Percentiles rank a stretch among this genome's conserved stretches.
phyloP scores from a whole-genome alignment of 805 yeast genomes.

The Cyberlindnera maritima region DNA sequence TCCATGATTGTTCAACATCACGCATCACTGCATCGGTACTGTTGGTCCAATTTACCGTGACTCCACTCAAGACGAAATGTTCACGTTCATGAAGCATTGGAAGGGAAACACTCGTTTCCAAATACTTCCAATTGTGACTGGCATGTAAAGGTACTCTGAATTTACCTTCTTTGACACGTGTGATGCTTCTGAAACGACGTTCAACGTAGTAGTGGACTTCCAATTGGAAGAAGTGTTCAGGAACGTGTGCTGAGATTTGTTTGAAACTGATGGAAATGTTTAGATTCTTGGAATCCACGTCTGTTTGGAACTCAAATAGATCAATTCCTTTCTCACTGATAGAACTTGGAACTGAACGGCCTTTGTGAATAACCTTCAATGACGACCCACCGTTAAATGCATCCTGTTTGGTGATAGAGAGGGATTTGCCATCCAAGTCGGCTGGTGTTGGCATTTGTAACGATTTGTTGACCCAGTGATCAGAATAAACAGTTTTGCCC shows the following conservation, averaged over 20 bases:
- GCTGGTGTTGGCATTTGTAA: constrained; percentile 35
- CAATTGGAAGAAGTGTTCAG: constrained; percentile 29
- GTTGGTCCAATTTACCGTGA: constrained; percentile 7
- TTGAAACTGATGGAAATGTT: constrained; percentile 26
- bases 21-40: constrained; percentile 16
- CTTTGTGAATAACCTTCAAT: constrained; percentile 25
- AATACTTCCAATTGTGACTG: constrained; percentile 20
- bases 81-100: constrained; percentile 26
- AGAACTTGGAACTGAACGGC: neutral
- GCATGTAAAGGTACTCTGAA: constrained; percentile 31
- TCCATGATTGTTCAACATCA: constrained; percentile 26
- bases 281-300: constrained; percentile 19
- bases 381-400: constrained; percentile 37
- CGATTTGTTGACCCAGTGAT: constrained; percentile 37
- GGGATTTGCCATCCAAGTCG: constrained; percentile 16
- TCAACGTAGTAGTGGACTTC: constrained; percentile 34
- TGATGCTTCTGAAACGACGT: constrained; percentile 29
- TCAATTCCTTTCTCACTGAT: constrained; percentile 8
- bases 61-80: constrained; percentile 24
- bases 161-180: constrained; percentile 31
- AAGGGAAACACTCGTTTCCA: constrained; percentile 15
- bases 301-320: constrained; percentile 32
- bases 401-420: constrained; percentile 23
- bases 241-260: constrained; percentile 20
- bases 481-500: constrained; percentile 30